phyloP scores from a whole-genome alignment of 1,284 basidiomycete genomes.

The Farysia itapuensis region DNA sequence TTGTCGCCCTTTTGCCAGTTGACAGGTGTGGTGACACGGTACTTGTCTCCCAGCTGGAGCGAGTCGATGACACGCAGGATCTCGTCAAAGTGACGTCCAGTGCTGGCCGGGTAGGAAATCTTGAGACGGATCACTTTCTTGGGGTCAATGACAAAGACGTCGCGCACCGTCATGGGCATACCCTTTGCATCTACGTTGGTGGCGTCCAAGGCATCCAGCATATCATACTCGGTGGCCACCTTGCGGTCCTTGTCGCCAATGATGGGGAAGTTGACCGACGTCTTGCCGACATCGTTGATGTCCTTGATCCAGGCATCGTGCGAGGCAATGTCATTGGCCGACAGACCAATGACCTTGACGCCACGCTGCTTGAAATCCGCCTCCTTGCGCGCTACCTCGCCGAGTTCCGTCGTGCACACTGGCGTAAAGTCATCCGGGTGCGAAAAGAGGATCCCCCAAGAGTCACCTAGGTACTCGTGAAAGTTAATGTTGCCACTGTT shows the following conservation, averaged over 20 bases:
- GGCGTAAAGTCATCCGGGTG: constrained; percentile 74
- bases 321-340: constrained; percentile 78
- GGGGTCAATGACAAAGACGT: constrained; percentile 59
- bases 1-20: constrained; percentile 93
- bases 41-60: constrained; percentile 81
- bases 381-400: constrained; percentile 84
- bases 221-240: constrained; percentile 69
- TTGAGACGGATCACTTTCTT: constrained; percentile 69
- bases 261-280: constrained; percentile 85
- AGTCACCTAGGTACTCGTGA: constrained; percentile 85
- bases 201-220: constrained; percentile 92
- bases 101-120: constrained; percentile 71
- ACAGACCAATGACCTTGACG: constrained; percentile 76
- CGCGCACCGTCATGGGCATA: constrained; percentile 66
- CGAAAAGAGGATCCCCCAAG: constrained; percentile 69
- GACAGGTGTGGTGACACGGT: constrained; percentile 68
- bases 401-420: constrained; percentile 81
- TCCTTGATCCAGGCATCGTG: constrained; percentile 91
- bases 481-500: constrained; percentile 65
- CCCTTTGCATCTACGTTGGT: constrained; percentile 94
- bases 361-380: constrained; percentile 81
- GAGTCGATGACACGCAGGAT: constrained; percentile 81
- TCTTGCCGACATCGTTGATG: constrained; percentile 73
- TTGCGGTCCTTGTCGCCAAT: constrained; percentile 89
- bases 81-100: constrained; percentile 70